Conservation (phyloP, 1,284 basidiomycete species). For the Ceratobasidium sp. region DNA sequence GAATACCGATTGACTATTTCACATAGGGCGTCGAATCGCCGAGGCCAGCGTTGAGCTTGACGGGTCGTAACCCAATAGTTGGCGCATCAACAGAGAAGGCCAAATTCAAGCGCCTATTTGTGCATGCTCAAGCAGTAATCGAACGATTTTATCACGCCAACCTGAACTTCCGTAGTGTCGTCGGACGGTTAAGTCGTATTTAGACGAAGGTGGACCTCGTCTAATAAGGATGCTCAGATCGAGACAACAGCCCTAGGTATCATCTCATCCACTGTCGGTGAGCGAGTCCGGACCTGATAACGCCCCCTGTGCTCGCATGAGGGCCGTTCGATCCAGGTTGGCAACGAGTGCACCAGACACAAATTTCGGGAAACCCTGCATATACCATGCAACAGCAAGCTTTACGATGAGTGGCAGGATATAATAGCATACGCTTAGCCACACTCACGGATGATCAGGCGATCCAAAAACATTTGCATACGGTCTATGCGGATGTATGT, state of each 20-base stretch:
- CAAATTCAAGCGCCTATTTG: constrained; percentile 16
- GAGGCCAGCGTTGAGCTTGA: constrained; percentile 1
- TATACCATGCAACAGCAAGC: constrained; percentile 24
- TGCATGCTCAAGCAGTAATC: constrained; percentile 14
- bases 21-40: constrained; percentile 18
- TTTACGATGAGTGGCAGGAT: neutral
- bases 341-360: constrained; percentile 27
- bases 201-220: constrained; percentile 6
- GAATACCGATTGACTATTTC: neutral
- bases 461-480: constrained; percentile 72
- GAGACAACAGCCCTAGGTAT: neutral
- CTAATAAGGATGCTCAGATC: neutral
- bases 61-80: neutral
- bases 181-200: constrained; percentile 26
- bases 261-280: neutral
- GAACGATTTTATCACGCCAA: constrained; percentile 16
- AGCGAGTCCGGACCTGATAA: constrained; percentile 16
- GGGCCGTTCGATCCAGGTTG: neutral
- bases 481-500: constrained; percentile 55
- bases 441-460: constrained; percentile 63
- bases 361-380: constrained; percentile 39
- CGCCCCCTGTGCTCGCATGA: constrained; percentile 17
- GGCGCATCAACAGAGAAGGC: neutral
- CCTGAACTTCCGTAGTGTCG: constrained; percentile 4
- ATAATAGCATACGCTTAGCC: neutral